Conservation (phyloP, 192 early-diverging fungal genomes). For the Coemansia sp. region DNA sequence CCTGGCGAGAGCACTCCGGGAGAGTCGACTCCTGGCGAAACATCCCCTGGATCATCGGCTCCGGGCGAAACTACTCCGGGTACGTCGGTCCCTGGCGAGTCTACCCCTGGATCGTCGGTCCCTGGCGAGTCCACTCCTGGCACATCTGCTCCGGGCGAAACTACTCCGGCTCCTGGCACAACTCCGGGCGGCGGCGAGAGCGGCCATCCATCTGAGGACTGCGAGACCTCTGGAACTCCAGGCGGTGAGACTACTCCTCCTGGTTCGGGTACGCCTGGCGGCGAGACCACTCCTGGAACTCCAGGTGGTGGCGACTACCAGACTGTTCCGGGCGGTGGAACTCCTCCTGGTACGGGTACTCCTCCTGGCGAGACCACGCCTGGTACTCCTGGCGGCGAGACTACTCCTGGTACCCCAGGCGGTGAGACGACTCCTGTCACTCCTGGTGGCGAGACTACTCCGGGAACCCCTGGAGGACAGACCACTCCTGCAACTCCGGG, state of each 20-base stretch:
- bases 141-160: neutral
- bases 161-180: neutral
- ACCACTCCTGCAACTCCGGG: constrained; percentile 11
- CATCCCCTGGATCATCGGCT: neutral
- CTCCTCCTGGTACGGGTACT: constrained; percentile 7
- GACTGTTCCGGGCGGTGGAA: constrained; percentile 1
- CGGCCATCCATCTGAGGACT: too few relatives aligned
- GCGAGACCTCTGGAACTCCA: neutral
- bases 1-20: constrained; percentile 17
- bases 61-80: constrained; percentile 16
- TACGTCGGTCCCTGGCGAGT: neutral
- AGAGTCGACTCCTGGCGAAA: constrained; percentile 9
- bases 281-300: constrained; percentile 2
- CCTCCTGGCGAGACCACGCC: constrained; percentile 13
- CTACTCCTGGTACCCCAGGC: constrained; percentile 9
- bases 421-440: constrained; percentile 14
- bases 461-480: constrained; percentile 3
- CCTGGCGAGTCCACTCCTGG: constrained; percentile 1
- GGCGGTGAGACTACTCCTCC: neutral
- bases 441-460: neutral
- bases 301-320: neutral
- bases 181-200: neutral
- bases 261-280: constrained; percentile 18
- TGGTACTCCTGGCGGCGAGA: constrained; percentile 21
- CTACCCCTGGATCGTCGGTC: neutral